These are phyloP conservation scores for Singerocomus inundabilis DNA, from an alignment of 1,284 basidiomycete genomes.

Conservation along the genomic window DNA sequence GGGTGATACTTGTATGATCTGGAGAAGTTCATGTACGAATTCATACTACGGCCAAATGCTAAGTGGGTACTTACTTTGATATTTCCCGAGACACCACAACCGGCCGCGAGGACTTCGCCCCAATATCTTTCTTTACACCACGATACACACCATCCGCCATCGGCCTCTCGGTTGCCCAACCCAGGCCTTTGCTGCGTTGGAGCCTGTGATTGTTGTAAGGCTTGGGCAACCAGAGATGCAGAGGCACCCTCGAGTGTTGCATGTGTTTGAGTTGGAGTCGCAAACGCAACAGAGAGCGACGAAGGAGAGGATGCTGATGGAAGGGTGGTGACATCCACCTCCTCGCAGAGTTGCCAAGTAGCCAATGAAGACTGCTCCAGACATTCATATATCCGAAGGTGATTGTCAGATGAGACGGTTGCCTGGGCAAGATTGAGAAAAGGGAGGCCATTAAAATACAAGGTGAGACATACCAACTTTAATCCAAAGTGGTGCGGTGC, in stretches of 20 bases:
- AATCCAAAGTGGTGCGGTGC: constrained; percentile 83
- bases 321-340: constrained; percentile 71
- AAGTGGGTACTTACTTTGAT: constrained; percentile 60
- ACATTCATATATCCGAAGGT: constrained; percentile 87
- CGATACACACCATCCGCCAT: constrained; percentile 88
- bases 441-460: neutral
- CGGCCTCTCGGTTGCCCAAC: constrained; percentile 68
- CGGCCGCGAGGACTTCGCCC: constrained; percentile 83
- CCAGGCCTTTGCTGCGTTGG: constrained; percentile 48
- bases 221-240: constrained; percentile 58
- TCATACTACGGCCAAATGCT: neutral
- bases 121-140: constrained; percentile 95
- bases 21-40: constrained; percentile 6
- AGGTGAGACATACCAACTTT: constrained; percentile 62
- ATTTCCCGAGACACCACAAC: constrained; percentile 67
- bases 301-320: constrained; percentile 46
- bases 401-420: constrained; percentile 82
- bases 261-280: constrained; percentile 67
- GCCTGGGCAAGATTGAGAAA: constrained; percentile 49
- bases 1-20: constrained; percentile 61
- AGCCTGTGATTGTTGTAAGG: constrained; percentile 55
- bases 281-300: constrained; percentile 49
- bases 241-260: constrained; percentile 55
- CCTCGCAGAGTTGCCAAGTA: constrained; percentile 78
- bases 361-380: constrained; percentile 77